Evolutionary conservation across 108 stramenopile genomes (phyloP), one percentile per base, ranked within the genome.

Genomic region (Cyclotella cryptica): DNA sequence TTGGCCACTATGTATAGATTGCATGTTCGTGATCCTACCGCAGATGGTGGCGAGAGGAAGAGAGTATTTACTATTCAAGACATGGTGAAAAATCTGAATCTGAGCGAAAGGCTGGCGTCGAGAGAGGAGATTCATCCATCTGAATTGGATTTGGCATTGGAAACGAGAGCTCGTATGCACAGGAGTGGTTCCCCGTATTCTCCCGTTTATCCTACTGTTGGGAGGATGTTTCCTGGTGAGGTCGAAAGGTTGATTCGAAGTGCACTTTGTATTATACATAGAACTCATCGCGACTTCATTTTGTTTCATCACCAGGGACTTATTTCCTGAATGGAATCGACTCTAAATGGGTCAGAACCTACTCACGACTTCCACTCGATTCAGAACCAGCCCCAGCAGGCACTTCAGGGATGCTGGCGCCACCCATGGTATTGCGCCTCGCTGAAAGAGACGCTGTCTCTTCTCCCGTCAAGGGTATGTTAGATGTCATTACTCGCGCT

Each of bases 1-100:
- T 57, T 98, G 68, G 98, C 98, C 9, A 96, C 96, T 72, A 96
- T 98, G 96, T 97, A 97, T 75, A 84, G 92, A 54, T 83, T 97
- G 27, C 77, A 78, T 61, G 90, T 95, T 67, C 90, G 92, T 70
- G 87, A 86, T 26, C 79, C 78, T 40, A 60, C 84, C 10, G 30
- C 19, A 29, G 70, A 52, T 46, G 59, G 69, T 29, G 17, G 69
- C 24, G 57, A 14, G 35, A 51, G 59, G 66, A 66, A 44, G 18
- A 60, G 78, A 68, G 28, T 74, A 69, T 98, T 98, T 73, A 91
- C 90, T n/a, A 79, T 97, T 49, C 83, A 66, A 19, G 85, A 86
- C 62, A 98, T 98, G 86, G 91, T 69, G 10, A 45, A 84, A 39
- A 79, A 82, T 18, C 66, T 98, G 72, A 84, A 94, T 51, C 73